phyloP scores from a whole-genome alignment of 257 asterid genomes.

The Gentiana dahurica region DNA sequence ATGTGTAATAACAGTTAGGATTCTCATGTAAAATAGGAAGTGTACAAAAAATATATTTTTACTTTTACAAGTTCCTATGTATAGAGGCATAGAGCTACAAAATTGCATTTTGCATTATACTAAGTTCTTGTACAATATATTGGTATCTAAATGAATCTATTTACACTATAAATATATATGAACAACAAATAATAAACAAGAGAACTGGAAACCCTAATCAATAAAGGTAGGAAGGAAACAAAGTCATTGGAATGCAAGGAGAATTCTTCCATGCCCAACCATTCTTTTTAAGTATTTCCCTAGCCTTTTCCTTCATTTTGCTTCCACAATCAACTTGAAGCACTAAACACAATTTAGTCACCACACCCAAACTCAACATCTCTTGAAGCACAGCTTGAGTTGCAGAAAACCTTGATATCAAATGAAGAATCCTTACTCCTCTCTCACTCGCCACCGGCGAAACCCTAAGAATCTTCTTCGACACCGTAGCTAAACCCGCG shows the following conservation, averaged over 20 bases:
- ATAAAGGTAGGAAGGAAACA: conserved; percentile 38
- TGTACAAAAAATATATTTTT: too few species aligned
- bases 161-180: too few species aligned
- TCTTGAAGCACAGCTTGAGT: conserved; percentile 38
- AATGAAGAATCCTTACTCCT: conserved; percentile 52
- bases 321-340: conserved; percentile 53
- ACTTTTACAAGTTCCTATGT: too few species aligned
- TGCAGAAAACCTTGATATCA: conserved; percentile 47
- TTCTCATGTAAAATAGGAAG: too few species aligned
- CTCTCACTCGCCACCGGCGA: conserved; percentile 56
- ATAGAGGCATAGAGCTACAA: too few species aligned
- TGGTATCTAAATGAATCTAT: too few species aligned
- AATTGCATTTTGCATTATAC: too few species aligned
- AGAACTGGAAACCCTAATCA: background rate
- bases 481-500: conserved; percentile 67
- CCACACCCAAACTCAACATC: conserved; percentile 72
- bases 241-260: conserved; percentile 40
- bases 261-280: conserved; percentile 60
- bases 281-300: conserved; percentile 50
- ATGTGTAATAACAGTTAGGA: too few species aligned
- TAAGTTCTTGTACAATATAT: too few species aligned
- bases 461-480: conserved; percentile 79
- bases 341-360: conserved; percentile 52
- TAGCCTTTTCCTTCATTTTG: conserved; percentile 56
- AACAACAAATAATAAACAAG: too few species aligned